phyloP scores from a whole-genome alignment of 345 rosid genomes.

The Leavenworthia alabamica region DNA sequence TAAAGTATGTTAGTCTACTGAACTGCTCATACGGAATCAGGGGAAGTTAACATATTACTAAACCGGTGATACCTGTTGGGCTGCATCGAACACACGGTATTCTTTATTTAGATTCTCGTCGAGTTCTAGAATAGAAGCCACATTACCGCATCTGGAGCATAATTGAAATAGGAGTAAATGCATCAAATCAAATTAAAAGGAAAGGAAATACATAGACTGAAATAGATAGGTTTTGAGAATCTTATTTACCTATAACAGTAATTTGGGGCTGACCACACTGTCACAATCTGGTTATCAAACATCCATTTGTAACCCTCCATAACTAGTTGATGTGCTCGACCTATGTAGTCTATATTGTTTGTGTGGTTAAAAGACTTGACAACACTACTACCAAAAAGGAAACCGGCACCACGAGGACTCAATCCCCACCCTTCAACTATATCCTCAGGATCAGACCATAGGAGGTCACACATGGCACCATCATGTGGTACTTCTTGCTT shows the following conservation, averaged over 20 bases:
- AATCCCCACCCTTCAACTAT: conserved; percentile 93
- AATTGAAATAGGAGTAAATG: conserved; percentile 8
- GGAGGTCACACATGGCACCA: conserved; percentile 95
- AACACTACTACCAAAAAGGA: conserved; percentile 76
- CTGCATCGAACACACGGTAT: conserved; percentile 79
- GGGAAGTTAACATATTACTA: too few species aligned
- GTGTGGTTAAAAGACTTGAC: conserved; percentile 71
- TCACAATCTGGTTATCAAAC: conserved; percentile 81
- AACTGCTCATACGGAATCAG: too few species aligned
- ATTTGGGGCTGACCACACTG: conserved; percentile 85
- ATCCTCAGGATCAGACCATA: conserved; percentile 98
- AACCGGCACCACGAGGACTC: conserved; percentile 96
- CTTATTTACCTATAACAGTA: conserved; percentile 73
- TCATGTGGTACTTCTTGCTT: conserved; percentile 99
- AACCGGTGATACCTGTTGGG: too few species aligned
- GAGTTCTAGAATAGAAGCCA: conserved; percentile 82
- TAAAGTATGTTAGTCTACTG: too few species aligned
- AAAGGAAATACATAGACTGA: not conserved
- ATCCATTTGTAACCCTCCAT: conserved; percentile 97
- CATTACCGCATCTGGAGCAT: conserved; percentile 75
- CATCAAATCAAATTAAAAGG: conserved; percentile 7
- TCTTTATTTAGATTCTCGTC: conserved; percentile 69
- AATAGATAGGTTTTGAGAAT: not conserved
- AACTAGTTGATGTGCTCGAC: conserved; percentile 92
- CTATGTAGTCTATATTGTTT: conserved; percentile 75